Conservation (phyloP, 2,329 filamentous ascomycete genomes). For the Colletotrichum graminicola region DNA sequence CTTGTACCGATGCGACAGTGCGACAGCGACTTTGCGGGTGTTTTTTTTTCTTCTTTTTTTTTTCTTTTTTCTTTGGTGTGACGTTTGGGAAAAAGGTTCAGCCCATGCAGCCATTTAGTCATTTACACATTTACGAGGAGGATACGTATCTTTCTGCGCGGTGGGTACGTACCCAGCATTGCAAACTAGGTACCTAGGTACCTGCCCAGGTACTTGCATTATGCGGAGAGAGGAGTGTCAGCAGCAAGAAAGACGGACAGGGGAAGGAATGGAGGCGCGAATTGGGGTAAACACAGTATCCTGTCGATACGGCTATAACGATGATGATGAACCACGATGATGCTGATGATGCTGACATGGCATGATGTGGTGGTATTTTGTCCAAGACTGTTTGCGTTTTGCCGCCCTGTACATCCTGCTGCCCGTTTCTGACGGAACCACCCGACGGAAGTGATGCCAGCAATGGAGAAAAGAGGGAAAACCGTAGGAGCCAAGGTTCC, state of each 20-base stretch:
- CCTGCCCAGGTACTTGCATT: background rate
- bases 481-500: background rate
- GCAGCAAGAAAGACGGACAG: background rate
- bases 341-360: background rate
- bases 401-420: background rate
- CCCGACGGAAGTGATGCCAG: constrained; percentile 8
- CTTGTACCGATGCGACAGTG: background rate
- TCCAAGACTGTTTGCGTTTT: background rate
- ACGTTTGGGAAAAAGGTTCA: background rate
- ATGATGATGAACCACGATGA: background rate
- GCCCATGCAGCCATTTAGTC: background rate
- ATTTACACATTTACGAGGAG: too few species aligned
- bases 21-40: background rate
- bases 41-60: background rate
- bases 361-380: background rate
- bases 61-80: background rate
- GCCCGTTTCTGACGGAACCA: constrained; percentile 12
- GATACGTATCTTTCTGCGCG: background rate
- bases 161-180: background rate
- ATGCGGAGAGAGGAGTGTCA: background rate
- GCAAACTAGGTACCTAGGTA: too few species aligned
- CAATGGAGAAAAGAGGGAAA: background rate
- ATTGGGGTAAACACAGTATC: background rate
- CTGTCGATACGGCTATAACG: background rate
- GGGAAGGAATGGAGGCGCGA: constrained; percentile 31